phyloP scores from a whole-genome alignment of 495 filamentous ascomycete species.

The Chaetomium cochliodes region DNA sequence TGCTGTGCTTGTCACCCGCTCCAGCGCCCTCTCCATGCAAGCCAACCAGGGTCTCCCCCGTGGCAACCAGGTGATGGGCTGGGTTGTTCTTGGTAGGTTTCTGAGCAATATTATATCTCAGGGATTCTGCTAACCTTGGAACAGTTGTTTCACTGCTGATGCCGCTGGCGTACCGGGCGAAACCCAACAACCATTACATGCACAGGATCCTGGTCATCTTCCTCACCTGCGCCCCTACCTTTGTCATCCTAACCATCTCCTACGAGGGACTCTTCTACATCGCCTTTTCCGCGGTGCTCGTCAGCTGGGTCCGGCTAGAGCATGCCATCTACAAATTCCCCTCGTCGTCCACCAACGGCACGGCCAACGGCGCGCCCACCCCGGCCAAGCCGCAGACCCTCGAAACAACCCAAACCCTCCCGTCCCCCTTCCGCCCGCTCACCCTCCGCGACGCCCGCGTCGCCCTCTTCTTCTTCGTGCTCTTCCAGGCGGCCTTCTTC shows the following conservation, averaged over 20 bases:
- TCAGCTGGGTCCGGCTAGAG: constrained; percentile 89
- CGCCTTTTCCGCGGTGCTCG: constrained; percentile 75
- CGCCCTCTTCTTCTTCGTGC: constrained; percentile 89
- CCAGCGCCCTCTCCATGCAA: constrained; percentile 77
- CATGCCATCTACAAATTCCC: constrained; percentile 66
- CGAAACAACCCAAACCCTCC: constrained; percentile 15
- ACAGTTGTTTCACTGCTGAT: constrained; percentile 72
- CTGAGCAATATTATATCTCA: too few species aligned
- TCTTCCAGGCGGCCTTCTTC: constrained; percentile 96
- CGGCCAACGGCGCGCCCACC: constrained; percentile 20
- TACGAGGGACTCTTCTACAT: constrained; percentile 98
- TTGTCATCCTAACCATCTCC: constrained; percentile 95
- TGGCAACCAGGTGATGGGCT: constrained; percentile 86
- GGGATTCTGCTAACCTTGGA: constrained; percentile 15
- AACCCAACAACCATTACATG: constrained; percentile 83
- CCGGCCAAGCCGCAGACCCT: neutral
- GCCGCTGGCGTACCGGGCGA: constrained; percentile 76
- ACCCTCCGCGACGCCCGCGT: constrained; percentile 80
- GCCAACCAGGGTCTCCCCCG: constrained; percentile 82
- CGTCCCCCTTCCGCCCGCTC: constrained; percentile 63
- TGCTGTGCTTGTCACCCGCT: constrained; percentile 80
- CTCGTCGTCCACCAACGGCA: constrained; percentile 29
- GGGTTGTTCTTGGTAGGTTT: constrained; percentile 72
- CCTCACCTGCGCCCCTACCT: constrained; percentile 87
- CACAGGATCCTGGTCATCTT: constrained; percentile 88